Conservation (phyloP, 2,329 filamentous ascomycete genomes). For the Scleromitrula shiraiana region DNA sequence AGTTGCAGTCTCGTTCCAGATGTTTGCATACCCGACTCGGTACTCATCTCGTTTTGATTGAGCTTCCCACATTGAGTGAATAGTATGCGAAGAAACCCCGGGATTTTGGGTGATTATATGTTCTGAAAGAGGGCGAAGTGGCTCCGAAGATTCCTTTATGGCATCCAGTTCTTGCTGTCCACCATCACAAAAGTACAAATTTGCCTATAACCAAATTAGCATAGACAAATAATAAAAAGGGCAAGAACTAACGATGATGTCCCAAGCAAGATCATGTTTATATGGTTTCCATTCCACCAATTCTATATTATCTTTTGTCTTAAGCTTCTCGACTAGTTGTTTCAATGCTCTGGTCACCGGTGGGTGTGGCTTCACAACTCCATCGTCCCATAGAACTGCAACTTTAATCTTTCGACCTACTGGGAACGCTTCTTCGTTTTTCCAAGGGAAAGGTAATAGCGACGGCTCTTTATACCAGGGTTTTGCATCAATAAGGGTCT, state of each 20-base stretch:
- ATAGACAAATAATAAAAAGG: slow-evolving; percentile 9
- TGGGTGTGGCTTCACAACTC: slow-evolving; percentile 51
- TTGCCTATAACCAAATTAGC: slow-evolving; percentile 15
- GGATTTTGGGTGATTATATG: slow-evolving; percentile 50
- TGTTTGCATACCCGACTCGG: slow-evolving; percentile 15
- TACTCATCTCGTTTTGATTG: slow-evolving; percentile 34
- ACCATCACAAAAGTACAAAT: slow-evolving; percentile 51
- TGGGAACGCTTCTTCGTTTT: slow-evolving; percentile 28
- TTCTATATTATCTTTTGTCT: slow-evolving; percentile 37
- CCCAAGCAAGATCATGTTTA: slow-evolving; percentile 43
- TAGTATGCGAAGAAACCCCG: slow-evolving; percentile 34
- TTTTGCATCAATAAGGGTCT: slow-evolving; percentile 33
- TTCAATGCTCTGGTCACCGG: slow-evolving; percentile 49
- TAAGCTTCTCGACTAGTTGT: slow-evolving; percentile 45
- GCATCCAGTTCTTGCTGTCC: slow-evolving; percentile 43
- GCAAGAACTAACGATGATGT: slow-evolving; percentile 38
- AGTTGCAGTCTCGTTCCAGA: slow-evolving; percentile 28
- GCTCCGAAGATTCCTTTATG: slow-evolving; percentile 47
- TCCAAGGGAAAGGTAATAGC: slow-evolving; percentile 46
- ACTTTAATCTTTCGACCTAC: slow-evolving; percentile 46
- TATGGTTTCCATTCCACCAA: slow-evolving; percentile 48
- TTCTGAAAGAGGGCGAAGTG: slow-evolving; percentile 47
- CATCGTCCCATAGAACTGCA: slow-evolving; percentile 52
- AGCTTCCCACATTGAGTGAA: slow-evolving; percentile 36
- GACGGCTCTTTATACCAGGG: slow-evolving; percentile 46